These are phyloP conservation scores for Puccinia sorghi DNA, from an alignment of 1,284 basidiomycete species.

Conservation along the genomic window DNA sequence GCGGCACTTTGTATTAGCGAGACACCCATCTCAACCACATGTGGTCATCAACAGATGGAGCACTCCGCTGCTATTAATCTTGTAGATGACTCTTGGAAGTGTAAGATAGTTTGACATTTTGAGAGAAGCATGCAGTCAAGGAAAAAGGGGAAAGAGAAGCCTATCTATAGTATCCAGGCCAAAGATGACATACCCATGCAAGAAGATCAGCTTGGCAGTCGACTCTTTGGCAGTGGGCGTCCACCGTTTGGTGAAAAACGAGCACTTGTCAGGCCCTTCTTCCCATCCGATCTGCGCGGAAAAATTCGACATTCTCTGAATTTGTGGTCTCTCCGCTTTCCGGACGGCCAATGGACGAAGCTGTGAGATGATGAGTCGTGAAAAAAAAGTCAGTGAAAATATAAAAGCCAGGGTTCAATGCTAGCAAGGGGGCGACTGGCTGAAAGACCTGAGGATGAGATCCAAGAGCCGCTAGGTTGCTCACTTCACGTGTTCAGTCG, in stretches of 20 bases:
- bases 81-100: too few species aligned
- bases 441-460: not conserved
- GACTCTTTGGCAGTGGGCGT: slow-evolving; percentile 20
- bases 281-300: slow-evolving; percentile 23
- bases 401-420: not conserved
- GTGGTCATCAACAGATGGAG: not conserved
- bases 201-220: slow-evolving; percentile 53
- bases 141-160: too few species aligned
- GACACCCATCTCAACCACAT: not conserved
- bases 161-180: not conserved
- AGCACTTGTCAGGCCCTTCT: slow-evolving; percentile 10
- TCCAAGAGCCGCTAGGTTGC: not conserved
- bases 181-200: slow-evolving; percentile 53
- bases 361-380: not conserved
- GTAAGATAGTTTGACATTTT: too few species aligned
- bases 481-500: not conserved
- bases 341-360: not conserved
- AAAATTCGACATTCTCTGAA: slow-evolving; percentile 27
- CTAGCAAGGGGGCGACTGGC: not conserved
- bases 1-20: not conserved
- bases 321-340: too few species aligned
- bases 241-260: slow-evolving; percentile 55
- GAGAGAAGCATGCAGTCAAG: too few species aligned
- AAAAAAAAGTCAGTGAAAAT: not conserved
- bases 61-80: too few species aligned